A percentile compares a stretch with the other conserved stretches of the same genome.
phyloP scores from a whole-genome alignment of 345 rosid species.

The Pistacia integerrima region DNA sequence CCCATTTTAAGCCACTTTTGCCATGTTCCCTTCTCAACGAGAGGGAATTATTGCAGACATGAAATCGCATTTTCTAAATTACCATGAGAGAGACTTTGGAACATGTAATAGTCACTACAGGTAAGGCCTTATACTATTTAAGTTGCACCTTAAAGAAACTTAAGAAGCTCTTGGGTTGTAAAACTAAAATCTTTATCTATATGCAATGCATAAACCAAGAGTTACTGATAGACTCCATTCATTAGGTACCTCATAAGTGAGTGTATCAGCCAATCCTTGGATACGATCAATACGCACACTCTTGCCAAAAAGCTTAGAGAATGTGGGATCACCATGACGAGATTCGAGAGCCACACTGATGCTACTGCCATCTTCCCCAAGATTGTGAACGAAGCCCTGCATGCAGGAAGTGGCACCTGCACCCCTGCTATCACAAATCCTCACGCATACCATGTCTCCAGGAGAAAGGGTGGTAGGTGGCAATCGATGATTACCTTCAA shows the following conservation, averaged over 20 bases:
- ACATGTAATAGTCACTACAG: background rate
- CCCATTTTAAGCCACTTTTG: background rate
- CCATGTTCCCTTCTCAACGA: background rate
- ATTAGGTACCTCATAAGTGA: constrained; percentile 81
- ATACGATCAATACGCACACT: constrained; percentile 91
- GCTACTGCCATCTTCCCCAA: constrained; percentile 95
- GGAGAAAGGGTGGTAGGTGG: constrained; percentile 96
- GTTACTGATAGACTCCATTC: background rate
- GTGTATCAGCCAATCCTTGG: constrained; percentile 88
- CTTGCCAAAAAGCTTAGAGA: constrained; percentile 93
- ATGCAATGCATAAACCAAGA: constrained; percentile 7
- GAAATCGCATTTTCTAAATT: background rate
- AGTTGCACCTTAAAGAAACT: background rate
- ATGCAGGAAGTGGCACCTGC: constrained; percentile 85
- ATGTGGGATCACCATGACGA: constrained; percentile 95
- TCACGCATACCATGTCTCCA: constrained; percentile 97
- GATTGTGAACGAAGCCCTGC: constrained; percentile 91
- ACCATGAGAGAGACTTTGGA: background rate
- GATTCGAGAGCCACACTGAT: constrained; percentile 91
- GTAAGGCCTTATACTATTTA: background rate
- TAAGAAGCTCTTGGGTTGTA: background rate
- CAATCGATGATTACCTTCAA: constrained; percentile 78
- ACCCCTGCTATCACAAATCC: constrained; percentile 83
- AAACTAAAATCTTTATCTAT: background rate
- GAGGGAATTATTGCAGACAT: background rate